Percentiles rank a stretch among this genome's conserved stretches.
These are phyloP conservation scores for Trifolium repens DNA, from an alignment of 306 rosid genomes.

Conservation along the genomic window DNA sequence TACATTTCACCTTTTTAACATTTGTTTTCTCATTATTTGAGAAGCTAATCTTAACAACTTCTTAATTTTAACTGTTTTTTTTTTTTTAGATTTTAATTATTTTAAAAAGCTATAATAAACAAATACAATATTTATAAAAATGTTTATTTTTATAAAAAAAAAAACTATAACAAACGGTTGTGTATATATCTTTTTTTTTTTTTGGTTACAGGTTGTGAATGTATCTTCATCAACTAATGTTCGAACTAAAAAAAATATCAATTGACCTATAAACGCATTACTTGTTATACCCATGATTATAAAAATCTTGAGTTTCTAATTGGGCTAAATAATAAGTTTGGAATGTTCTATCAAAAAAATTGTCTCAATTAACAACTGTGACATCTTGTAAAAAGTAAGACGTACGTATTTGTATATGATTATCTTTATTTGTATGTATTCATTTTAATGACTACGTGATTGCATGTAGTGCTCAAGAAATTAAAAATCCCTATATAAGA, in stretches of 20 bases:
- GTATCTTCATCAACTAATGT: neutral
- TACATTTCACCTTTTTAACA: too few species aligned
- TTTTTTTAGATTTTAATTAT: too few species aligned
- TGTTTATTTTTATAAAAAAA: too few species aligned
- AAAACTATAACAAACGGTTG: too few species aligned
- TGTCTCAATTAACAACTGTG: neutral
- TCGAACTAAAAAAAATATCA: neutral
- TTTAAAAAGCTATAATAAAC: too few species aligned
- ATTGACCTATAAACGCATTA: neutral
- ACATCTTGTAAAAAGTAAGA: conserved; percentile 2
- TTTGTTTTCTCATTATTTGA: too few species aligned
- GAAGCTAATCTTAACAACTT: too few species aligned
- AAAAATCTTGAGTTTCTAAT: neutral
- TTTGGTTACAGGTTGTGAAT: too few species aligned
- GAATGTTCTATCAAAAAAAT: conserved; percentile 9
- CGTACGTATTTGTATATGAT: neutral
- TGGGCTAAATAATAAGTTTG: neutral
- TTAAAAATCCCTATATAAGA: conserved; percentile 27
- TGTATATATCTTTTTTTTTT: too few species aligned
- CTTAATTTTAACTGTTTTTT: too few species aligned
- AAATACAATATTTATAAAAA: too few species aligned
- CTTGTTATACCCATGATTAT: neutral
- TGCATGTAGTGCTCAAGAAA: conserved; percentile 41
- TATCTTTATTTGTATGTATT: neutral
- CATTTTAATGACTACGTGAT: conserved; percentile 17